A percentile compares a stretch with the other conserved stretches of the same genome.
phyloP scores from a whole-genome alignment of 2,329 filamentous ascomycete species.

The Arthrinium phaeospermum region DNA sequence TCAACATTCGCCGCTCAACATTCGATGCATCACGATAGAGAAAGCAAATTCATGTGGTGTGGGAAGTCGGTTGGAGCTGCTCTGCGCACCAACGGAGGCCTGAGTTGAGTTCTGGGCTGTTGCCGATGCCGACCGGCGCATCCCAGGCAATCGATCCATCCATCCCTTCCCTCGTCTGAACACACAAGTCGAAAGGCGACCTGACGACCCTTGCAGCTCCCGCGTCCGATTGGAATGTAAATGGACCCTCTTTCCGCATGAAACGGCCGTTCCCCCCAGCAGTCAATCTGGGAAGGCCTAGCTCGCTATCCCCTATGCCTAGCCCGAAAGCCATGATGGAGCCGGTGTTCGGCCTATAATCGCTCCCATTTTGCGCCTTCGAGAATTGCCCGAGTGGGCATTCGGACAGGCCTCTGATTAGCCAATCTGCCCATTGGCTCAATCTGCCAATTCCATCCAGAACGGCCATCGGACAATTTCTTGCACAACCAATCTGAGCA shows the following conservation, averaged over 20 bases:
- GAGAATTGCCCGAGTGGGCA: slow-evolving; percentile 9
- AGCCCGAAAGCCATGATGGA: slow-evolving; percentile 5
- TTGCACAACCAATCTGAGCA: slow-evolving; percentile 9
- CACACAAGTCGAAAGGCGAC: background rate
- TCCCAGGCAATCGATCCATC: background rate
- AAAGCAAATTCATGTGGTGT: background rate
- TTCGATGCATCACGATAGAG: background rate
- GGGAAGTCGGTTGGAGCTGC: background rate
- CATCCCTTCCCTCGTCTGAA: background rate
- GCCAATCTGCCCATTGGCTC: background rate
- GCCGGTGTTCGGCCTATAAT: background rate
- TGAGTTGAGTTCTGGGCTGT: background rate
- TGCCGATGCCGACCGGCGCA: background rate
- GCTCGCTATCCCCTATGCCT: background rate
- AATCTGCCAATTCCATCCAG: background rate
- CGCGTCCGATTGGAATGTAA: background rate
- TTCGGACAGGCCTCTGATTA: background rate
- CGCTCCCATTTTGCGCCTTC: background rate
- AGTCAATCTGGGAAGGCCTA: slow-evolving; percentile 5
- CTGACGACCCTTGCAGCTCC: background rate
- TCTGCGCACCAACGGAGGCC: background rate
- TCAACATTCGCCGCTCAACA: background rate
- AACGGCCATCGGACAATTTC: slow-evolving; percentile 2
- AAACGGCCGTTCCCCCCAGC: background rate
- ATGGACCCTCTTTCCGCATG: background rate